Evolutionary conservation across 495 filamentous ascomycete species (phyloP), one percentile per base, ranked within the genome.

Genomic region (Trichoderma parareesei): DNA sequence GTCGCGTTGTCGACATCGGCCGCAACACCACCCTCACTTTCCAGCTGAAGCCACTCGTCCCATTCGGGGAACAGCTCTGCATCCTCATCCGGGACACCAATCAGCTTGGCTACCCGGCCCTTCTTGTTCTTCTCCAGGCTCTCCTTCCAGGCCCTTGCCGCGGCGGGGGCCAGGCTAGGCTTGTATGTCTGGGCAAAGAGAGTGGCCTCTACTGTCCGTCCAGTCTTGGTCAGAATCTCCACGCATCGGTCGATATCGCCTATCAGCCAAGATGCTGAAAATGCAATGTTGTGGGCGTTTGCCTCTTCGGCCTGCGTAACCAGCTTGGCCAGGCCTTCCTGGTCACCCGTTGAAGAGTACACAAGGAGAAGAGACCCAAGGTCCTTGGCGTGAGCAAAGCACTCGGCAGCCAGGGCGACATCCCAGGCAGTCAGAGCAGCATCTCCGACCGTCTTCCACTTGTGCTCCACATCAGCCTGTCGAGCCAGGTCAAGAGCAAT

Each of bases 361-460:
- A 98, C 78, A 2, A 98, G 85, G 2, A 98, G 81, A 3, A 98
- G 78, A 1, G 90, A 95, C 18, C 94, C 93, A 7, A 96, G 75
- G 69, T 98, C 94, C 69, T 91, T 92, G 43, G 93, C 91, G 64
- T 92, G 85, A 40, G 81, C 81, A 77, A 98, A 98, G 78, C 95
- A 98, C 75, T 97, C 91, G 66, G 92, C 88, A 1, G 94, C 94
- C 20, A 98, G 85, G 2, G 82, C 75, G 35, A 98, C 81, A 71
- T 98, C 87, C 94, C 94, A 98, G 11, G 79, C 87, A 1, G 85
- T 73, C 46, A 98, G 82, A 38, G 95, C 95, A 1, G 92, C 90
- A 68, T 98, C 94, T 53, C 94, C 94, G 18, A 98, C 87, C 1
- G 84, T 91, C 81, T 97, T 97, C 93, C 93, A 98, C 75, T 95